phyloP scores from a whole-genome alignment of 345 rosid species.

The Citrus cavaleriei region DNA sequence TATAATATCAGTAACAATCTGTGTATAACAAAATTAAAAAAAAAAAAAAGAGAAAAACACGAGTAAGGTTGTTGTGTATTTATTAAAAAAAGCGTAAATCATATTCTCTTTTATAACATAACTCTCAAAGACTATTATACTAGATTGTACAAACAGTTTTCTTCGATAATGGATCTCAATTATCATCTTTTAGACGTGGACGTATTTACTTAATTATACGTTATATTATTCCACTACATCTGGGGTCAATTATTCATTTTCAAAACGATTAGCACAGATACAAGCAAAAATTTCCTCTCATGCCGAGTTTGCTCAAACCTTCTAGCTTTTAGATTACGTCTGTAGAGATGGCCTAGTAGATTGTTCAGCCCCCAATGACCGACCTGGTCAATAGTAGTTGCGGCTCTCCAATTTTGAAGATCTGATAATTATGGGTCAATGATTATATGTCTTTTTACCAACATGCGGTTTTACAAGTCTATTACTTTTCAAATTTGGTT shows the following conservation, averaged over 20 bases:
- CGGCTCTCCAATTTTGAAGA: neutral
- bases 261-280: too few species aligned
- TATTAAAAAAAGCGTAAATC: rapidly evolving
- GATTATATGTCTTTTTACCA: neutral
- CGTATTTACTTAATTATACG: too few species aligned
- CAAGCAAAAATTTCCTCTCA: neutral
- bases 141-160: rapidly evolving
- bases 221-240: too few species aligned
- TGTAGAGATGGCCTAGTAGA: neutral
- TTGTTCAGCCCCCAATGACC: neutral
- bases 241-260: too few species aligned
- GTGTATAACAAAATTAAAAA: too few species aligned
- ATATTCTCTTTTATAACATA: too few species aligned
- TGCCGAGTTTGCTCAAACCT: neutral
- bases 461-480: too few species aligned
- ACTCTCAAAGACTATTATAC: too few species aligned
- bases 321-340: neutral
- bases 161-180: too few species aligned
- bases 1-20: too few species aligned
- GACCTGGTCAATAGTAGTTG: neutral
- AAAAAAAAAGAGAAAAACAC: too few species aligned
- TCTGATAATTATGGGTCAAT: neutral
- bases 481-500: neutral
- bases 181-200: neutral
- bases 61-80: rapidly evolving